Evolutionary conservation across 305 asterid species (phyloP).

Genomic region (Nicotiana rustica): DNA sequence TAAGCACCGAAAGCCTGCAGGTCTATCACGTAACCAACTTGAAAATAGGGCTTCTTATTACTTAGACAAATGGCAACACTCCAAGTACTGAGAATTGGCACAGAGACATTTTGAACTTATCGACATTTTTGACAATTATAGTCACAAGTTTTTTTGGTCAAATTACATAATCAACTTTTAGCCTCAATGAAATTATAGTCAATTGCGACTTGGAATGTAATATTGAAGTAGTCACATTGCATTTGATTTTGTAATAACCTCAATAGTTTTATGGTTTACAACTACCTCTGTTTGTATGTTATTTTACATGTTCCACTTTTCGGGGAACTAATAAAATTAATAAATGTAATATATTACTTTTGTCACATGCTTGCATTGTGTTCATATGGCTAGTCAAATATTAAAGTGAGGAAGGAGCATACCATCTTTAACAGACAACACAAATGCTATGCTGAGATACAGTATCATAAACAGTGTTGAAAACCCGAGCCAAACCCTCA

Average conservation of each 20-base stretch:
- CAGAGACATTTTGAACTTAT: background rate
- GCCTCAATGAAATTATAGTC: background rate
- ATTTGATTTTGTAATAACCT: background rate
- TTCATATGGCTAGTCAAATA: background rate
- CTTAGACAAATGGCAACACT: background rate
- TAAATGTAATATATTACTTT: background rate
- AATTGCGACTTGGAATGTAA: background rate
- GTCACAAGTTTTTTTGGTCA: background rate
- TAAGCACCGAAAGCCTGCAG: background rate
- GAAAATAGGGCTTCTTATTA: background rate
- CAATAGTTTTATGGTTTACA: slow-evolving; percentile 2
- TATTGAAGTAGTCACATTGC: background rate
- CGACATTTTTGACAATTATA: background rate
- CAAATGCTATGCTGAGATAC: slow-evolving; percentile 69
- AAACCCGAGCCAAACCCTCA: slow-evolving; percentile 84
- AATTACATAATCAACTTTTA: slow-evolving; percentile 22
- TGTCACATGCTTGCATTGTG: slow-evolving; percentile 12
- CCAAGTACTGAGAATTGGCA: background rate
- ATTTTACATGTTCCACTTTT: background rate
- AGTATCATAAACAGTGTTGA: slow-evolving; percentile 77
- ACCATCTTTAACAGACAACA: slow-evolving; percentile 84
- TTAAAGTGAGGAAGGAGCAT: slow-evolving; percentile 33
- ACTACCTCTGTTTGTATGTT: background rate
- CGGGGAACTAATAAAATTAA: background rate
- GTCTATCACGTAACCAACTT: background rate